These are phyloP conservation scores for Miamiensis avidus DNA, from an alignment of 169 alveolate species.

Conservation along the genomic window DNA sequence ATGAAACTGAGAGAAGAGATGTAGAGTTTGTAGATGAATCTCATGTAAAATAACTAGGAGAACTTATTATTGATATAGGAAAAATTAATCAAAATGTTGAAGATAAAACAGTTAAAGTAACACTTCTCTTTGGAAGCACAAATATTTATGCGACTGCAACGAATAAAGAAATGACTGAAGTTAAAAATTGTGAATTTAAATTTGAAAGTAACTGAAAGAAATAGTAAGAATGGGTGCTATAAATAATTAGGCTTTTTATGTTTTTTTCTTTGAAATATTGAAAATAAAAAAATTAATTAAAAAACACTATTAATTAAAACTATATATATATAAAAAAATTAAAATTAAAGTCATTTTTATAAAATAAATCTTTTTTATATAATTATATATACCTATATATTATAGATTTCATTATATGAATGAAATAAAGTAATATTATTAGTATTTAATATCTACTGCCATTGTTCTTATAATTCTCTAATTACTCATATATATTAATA, in stretches of 20 bases:
- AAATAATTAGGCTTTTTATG: neutral
- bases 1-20: slow-evolving; percentile 77
- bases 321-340: too few relatives aligned
- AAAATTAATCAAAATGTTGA: slow-evolving; percentile 79
- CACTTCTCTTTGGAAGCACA: slow-evolving; percentile 85
- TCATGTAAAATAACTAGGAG: slow-evolving; percentile 83
- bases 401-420: too few relatives aligned
- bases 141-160: slow-evolving; percentile 86
- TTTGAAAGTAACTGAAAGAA: slow-evolving; percentile 59
- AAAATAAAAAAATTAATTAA: neutral
- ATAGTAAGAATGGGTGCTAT: neutral
- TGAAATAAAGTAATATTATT: too few relatives aligned
- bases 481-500: too few relatives aligned
- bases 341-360: neutral
- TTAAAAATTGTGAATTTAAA: slow-evolving; percentile 86
- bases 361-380: too few relatives aligned
- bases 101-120: slow-evolving; percentile 88
- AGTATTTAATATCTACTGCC: too few relatives aligned
- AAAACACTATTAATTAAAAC: neutral
- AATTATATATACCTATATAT: too few relatives aligned
- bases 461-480: too few relatives aligned
- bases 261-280: neutral
- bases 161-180: slow-evolving; percentile 84
- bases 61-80: slow-evolving; percentile 84
- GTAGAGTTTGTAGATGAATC: slow-evolving; percentile 87